Evolutionary conservation across 805 yeast species (phyloP).

Genomic region (Yarrowia sp.): DNA sequence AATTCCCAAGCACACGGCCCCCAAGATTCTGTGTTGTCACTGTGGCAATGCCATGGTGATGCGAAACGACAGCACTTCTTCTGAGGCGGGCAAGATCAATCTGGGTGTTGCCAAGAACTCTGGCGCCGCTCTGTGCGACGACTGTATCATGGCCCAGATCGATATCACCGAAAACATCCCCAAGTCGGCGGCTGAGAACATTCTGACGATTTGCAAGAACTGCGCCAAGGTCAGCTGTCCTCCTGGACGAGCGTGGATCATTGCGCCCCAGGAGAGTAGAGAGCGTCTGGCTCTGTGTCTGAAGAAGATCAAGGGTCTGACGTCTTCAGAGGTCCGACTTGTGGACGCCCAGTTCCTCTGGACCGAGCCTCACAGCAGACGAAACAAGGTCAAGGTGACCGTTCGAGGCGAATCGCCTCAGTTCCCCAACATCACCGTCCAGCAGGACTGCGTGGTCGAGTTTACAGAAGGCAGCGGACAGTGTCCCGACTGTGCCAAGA

Average conservation of each 20-base stretch:
- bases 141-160: slow-evolving; percentile 85
- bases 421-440: slow-evolving; percentile 83
- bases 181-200: slow-evolving; percentile 63
- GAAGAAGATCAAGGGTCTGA: slow-evolving; percentile 76
- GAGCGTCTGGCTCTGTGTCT: slow-evolving; percentile 84
- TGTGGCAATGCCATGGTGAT: slow-evolving; percentile 92
- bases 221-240: slow-evolving; percentile 91
- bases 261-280: slow-evolving; percentile 83
- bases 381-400: slow-evolving; percentile 85
- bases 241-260: slow-evolving; percentile 81
- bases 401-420: slow-evolving; percentile 88
- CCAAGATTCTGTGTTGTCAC: slow-evolving; percentile 89
- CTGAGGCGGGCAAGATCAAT: slow-evolving; percentile 17
- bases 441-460: slow-evolving; percentile 93
- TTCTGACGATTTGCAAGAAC: slow-evolving; percentile 85
- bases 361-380: slow-evolving; percentile 99
- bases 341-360: slow-evolving; percentile 94
- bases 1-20: slow-evolving; percentile 46
- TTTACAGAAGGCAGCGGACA: slow-evolving; percentile 92
- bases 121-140: slow-evolving; percentile 81
- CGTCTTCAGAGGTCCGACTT: slow-evolving; percentile 66
- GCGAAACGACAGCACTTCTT: background rate
- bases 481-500: slow-evolving; percentile 98
- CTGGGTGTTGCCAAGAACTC: slow-evolving; percentile 64
- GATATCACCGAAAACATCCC: slow-evolving; percentile 91